phyloP scores from a whole-genome alignment of 1,284 basidiomycete genomes.

The Irpex lacteus region DNA sequence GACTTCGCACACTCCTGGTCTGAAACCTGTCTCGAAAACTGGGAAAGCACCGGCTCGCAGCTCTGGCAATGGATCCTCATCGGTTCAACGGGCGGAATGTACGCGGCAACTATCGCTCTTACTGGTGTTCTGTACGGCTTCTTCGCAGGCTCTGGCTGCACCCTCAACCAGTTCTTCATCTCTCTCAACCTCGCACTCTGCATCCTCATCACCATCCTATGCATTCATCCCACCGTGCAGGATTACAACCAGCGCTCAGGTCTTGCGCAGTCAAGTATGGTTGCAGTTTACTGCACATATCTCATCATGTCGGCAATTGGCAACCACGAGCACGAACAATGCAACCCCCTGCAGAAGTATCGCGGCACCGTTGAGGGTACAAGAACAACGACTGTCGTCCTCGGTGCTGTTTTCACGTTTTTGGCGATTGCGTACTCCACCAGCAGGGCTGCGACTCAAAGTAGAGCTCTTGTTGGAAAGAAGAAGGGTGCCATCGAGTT shows the following conservation, averaged over 20 bases:
- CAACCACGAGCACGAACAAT: slow-evolving; percentile 84
- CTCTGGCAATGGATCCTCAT: slow-evolving; percentile 97
- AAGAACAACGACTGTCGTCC: slow-evolving; percentile 83
- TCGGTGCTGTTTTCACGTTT: slow-evolving; percentile 97
- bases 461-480: slow-evolving; percentile 83
- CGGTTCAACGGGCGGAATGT: slow-evolving; percentile 89
- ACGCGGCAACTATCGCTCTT: slow-evolving; percentile 78
- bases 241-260: slow-evolving; percentile 94
- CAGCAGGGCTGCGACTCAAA: slow-evolving; percentile 93
- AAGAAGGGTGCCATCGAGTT: slow-evolving; percentile 65
- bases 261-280: slow-evolving; percentile 94
- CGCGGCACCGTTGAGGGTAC: slow-evolving; percentile 61
- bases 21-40: slow-evolving; percentile 94
- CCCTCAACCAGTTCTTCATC: slow-evolving; percentile 93
- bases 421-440: slow-evolving; percentile 98
- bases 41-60: slow-evolving; percentile 84
- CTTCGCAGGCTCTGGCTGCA: slow-evolving; percentile 87
- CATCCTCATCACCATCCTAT: slow-evolving; percentile 80
- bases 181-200: slow-evolving; percentile 88
- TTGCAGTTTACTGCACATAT: slow-evolving; percentile 96
- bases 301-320: slow-evolving; percentile 92
- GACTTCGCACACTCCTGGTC: slow-evolving; percentile 99
- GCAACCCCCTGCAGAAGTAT: slow-evolving; percentile 80
- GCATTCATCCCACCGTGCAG: slow-evolving; percentile 85
- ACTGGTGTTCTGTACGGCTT: slow-evolving; percentile 90